Evolutionary conservation across 306 rosid species (phyloP), one percentile per base, ranked within the genome.

Genomic region (Quercus agrifolia): DNA sequence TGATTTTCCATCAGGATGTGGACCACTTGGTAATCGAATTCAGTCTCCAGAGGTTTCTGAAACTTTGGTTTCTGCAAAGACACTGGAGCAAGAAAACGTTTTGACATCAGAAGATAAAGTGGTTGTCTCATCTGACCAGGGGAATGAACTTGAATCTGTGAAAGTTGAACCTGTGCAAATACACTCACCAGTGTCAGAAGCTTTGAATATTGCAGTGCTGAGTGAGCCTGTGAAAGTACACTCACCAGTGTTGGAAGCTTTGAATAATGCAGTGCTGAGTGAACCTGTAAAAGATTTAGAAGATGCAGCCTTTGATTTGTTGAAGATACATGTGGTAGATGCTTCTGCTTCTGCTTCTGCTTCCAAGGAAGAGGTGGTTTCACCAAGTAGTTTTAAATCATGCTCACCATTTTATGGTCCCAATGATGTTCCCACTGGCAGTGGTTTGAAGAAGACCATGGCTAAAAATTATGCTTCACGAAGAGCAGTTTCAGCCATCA

Each of bases 1-100:
- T 3, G 92, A 92, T 82, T 95, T 80, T 75, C 98, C 99, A 1
- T 86, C 78, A 2, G 92, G 87, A 11, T 95, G 99, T 85, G 99
- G 99, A 77, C 88, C 81, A 6, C 15, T 12, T 81, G 82, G 59
- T 68, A 76, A 68, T 12, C 72, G 56, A 64, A 80, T 70, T 76
- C 76, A 8, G 7, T 67, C 73, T 80, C 74, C 71, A 58, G 84
- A 75, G 54, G 49, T 74, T 4, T 59, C 54, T 23, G 62, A 70
- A 11, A 78, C 62, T 44, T 73, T 46, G 17, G 23, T 62, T 68
- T 61, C 33, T 56, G 17, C 58, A 5, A 63, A 74, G 76, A 70
- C 33, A 64, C 59, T 58, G 25, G 71, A 63, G 41, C 81, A 23
- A 71, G 56, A 62, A 79, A 31, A 3, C 54, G 78, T 55, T 23